Percentiles rank a stretch among this genome's conserved stretches.
These are phyloP conservation scores for Gnetum montanum DNA, from an alignment of 75 land plant genomes.

Conservation along the genomic window DNA sequence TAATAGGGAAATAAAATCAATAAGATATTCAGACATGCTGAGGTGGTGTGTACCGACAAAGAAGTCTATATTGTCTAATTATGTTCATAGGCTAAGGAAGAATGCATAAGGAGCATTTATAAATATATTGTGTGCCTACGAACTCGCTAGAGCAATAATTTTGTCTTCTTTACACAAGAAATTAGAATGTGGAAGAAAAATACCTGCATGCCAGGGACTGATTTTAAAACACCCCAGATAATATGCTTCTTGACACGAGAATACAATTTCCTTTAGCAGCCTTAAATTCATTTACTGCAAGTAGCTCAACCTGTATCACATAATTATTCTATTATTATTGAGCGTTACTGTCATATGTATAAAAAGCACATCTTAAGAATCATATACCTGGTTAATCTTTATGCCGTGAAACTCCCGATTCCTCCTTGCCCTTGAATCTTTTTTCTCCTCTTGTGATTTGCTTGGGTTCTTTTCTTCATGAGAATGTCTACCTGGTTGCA, in stretches of 20 bases:
- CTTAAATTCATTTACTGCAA: conserved; percentile 81
- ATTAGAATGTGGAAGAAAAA: neutral
- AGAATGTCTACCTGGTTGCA: conserved; percentile 40
- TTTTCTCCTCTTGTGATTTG: conserved; percentile 70
- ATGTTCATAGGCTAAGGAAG: too few relatives aligned
- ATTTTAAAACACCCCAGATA: conserved; percentile 96
- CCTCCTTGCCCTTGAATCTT: conserved; percentile 46
- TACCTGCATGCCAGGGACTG: conserved; percentile 99
- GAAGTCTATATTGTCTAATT: too few relatives aligned
- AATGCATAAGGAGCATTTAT: too few relatives aligned
- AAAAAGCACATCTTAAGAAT: too few relatives aligned
- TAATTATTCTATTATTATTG: too few relatives aligned
- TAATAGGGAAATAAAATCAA: too few relatives aligned
- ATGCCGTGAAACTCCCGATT: conserved; percentile 86
- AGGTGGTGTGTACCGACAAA: too few relatives aligned
- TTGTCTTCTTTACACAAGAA: too few relatives aligned
- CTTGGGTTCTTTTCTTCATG: conserved; percentile 66
- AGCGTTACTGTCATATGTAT: too few relatives aligned
- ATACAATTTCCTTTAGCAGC: conserved; percentile 90
- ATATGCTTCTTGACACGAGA: conserved; percentile 92
- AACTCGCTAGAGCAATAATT: too few relatives aligned
- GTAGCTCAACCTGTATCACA: conserved; percentile 88
- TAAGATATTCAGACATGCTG: too few relatives aligned
- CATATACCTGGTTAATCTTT: conserved; percentile 84
- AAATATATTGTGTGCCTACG: conserved; percentile 96